Percentiles rank a stretch among this genome's conserved stretches.
Evolutionary conservation across 495 filamentous ascomycete species (phyloP).

Genomic region (Cercophora samala): DNA sequence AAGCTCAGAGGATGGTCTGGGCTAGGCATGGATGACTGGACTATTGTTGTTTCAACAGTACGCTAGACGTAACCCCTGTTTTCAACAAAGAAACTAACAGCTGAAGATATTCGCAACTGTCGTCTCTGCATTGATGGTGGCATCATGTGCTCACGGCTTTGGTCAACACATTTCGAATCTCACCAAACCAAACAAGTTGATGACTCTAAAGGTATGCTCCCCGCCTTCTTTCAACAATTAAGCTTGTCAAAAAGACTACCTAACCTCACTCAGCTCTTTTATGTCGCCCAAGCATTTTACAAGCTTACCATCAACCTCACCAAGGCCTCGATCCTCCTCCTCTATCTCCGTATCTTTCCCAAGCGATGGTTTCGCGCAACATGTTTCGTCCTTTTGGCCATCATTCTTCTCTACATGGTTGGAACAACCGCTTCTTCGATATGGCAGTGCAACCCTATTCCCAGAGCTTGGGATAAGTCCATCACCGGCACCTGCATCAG

Average conservation of each 20-base stretch:
- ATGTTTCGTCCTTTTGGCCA: conserved; percentile 24
- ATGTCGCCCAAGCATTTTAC: conserved; percentile 33
- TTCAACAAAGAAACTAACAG: neutral
- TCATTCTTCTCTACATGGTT: conserved; percentile 29
- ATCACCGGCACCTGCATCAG: conserved; percentile 32
- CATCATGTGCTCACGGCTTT: conserved; percentile 35
- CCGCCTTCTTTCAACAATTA: too few relatives aligned
- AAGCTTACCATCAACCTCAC: conserved; percentile 33
- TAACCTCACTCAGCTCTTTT: conserved; percentile 25
- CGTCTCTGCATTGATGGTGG: conserved; percentile 34
- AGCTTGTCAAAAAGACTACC: neutral
- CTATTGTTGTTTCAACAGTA: conserved; percentile 35
- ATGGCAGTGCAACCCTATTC: conserved; percentile 33
- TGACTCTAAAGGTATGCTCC: conserved; percentile 37
- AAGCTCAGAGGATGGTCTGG: conserved; percentile 28
- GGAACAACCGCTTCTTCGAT: conserved; percentile 27
- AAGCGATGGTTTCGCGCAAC: conserved; percentile 21
- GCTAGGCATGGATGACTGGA: conserved; percentile 38
- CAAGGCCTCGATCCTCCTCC: conserved; percentile 33
- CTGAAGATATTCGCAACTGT: conserved; percentile 29
- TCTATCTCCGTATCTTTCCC: conserved; percentile 36
- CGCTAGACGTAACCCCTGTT: conserved; percentile 7
- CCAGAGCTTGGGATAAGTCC: conserved; percentile 30
- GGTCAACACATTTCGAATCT: conserved; percentile 36
- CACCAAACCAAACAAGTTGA: conserved; percentile 23